Evolutionary conservation across 2,329 filamentous ascomycete genomes (phyloP).

Genomic region (Ophiostoma perfectum): DNA sequence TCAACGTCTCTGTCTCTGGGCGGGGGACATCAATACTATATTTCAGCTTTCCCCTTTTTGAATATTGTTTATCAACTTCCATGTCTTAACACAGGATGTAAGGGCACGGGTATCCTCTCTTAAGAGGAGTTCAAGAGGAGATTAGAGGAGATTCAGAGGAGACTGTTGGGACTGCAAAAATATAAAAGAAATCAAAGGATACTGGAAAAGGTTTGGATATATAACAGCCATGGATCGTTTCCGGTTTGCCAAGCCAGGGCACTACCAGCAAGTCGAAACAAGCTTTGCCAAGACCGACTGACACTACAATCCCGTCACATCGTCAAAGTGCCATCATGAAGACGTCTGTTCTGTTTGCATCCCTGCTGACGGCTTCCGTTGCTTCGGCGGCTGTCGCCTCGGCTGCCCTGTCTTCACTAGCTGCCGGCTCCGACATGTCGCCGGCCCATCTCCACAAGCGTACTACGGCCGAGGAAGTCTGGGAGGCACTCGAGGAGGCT

Average conservation of each 20-base stretch:
- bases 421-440: background rate
- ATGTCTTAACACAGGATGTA: conserved; percentile 1
- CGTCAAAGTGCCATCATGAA: background rate
- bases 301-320: background rate
- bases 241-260: background rate
- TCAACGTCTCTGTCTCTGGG: background rate
- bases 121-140: background rate
- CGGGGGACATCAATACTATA: too few relatives aligned
- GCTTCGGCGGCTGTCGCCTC: background rate
- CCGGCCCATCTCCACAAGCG: background rate
- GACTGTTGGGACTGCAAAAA: background rate
- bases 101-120: background rate
- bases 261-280: background rate
- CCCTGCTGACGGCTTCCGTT: background rate
- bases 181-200: background rate
- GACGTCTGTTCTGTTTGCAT: background rate
- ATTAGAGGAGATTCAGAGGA: background rate
- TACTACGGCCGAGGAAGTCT: background rate
- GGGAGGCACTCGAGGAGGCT: background rate
- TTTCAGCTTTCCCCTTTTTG: background rate
- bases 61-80: background rate
- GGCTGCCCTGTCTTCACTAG: background rate
- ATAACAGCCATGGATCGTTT: background rate
- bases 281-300: conserved; percentile 2
- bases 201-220: too few relatives aligned